phyloP scores from a whole-genome alignment of 2,329 filamentous ascomycete species.

The Atkinsonella texensis region DNA sequence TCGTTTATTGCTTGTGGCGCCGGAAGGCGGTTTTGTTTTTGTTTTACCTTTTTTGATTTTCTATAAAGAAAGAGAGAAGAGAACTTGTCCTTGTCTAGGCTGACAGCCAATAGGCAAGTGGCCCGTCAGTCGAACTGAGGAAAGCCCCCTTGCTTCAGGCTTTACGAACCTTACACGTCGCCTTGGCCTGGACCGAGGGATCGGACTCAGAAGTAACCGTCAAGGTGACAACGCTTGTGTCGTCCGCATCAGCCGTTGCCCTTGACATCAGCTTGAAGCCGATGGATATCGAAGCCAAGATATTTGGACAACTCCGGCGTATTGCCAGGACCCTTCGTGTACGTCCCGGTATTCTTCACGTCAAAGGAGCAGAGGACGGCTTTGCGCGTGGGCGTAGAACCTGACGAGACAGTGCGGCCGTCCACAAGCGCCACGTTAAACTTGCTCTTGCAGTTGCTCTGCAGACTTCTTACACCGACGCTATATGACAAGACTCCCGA shows the following conservation, averaged over 20 bases:
- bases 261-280: constrained; percentile 30
- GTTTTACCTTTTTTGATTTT: no score
- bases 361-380: constrained; percentile 34
- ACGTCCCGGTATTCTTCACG: constrained; percentile 32
- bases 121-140: no score
- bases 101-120: no score
- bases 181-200: constrained; percentile 14
- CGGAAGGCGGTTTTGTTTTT: no score
- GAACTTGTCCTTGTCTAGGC: no score
- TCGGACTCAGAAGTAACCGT: constrained; percentile 35
- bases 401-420: constrained; percentile 18
- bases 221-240: constrained; percentile 27
- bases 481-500: constrained; percentile 34
- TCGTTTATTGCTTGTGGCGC: no score
- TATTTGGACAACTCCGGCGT: constrained; percentile 25
- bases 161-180: constrained; percentile 21
- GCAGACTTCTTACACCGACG: constrained; percentile 32
- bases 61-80: no score
- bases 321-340: constrained; percentile 11
- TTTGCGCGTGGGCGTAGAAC: constrained; percentile 15
- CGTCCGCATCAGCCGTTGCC: constrained; percentile 25
- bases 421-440: constrained; percentile 24
- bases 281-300: constrained; percentile 33
- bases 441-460: constrained; percentile 14
- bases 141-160: not conserved